Evolutionary conservation across 345 rosid species (phyloP), one percentile per base, ranked within the genome.

Genomic region (Pugionium cornutum): DNA sequence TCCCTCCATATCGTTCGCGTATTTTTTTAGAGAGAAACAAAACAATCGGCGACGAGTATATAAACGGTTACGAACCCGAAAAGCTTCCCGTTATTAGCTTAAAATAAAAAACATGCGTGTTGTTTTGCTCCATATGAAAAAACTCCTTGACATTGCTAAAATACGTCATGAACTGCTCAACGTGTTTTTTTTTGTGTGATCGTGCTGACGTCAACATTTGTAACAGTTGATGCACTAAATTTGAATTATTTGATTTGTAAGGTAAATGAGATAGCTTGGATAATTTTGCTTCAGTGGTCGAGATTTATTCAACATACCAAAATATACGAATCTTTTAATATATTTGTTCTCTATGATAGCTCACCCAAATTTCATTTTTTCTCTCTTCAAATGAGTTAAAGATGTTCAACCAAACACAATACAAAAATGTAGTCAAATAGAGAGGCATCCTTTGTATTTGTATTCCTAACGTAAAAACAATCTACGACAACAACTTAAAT

Each of bases 1-100:
- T 84, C 87, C 90, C 90, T 80, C 92, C 96, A 89, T 89, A 44
- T 59, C 45, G 0, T 60, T 45, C 50, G 26, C 37, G n/a, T 18
- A 0, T 10, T 1, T 34, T 29, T 27, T 37, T 18, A 1, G 2
- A 57, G 55, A 40, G 34, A 9, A 5, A 25, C 26, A 30, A 34
- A 26, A 57, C 4, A 34, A 50, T 52, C 9, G 56, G 30, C 34
- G 46, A 64, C 66, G 28, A 64, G 44, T 44, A 18, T 8, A 62
- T 6, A 26, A 7, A 39, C 25, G 30, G 18, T 4, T 7, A 7
- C 7, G 41, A 1, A 7, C 5, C 6, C 28, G 60, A 72, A 72
- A 58, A 6, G 60, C 53, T 48, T 56, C 27, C 69, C 69, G 64
- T 64, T 71, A 2, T 47, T 2, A 26, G 45, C 32, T 48, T 63